Conservation (phyloP, 768 basidiomycete species). For the Filobasidium wieringae region DNA sequence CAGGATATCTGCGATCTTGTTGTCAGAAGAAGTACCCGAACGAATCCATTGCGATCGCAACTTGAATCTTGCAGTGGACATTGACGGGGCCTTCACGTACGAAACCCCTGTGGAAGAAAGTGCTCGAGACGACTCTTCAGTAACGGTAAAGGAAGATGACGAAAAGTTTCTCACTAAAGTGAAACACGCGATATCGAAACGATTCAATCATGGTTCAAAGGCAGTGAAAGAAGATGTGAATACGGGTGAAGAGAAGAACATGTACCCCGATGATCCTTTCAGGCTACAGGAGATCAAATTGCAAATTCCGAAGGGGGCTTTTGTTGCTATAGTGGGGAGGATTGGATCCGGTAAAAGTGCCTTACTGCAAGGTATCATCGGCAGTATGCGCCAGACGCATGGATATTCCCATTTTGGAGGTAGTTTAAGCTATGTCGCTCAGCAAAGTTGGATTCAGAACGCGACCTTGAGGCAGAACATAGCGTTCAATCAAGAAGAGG, state of each 20-base stretch:
- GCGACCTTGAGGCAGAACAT: conserved; percentile 35
- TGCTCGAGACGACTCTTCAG: not conserved
- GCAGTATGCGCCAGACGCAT: conserved; percentile 25
- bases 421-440: conserved; percentile 28
- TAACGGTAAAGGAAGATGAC: not conserved
- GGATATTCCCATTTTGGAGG: conserved; percentile 29
- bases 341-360: conserved; percentile 36
- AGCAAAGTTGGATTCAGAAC: conserved; percentile 37
- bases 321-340: conserved; percentile 32
- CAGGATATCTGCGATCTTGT: conserved; percentile 5
- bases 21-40: conserved; percentile 46
- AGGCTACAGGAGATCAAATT: conserved; percentile 44
- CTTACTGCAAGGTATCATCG: conserved; percentile 27
- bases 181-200: no score
- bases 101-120: conserved; percentile 13
- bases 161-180: not conserved
- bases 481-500: conserved; percentile 20
- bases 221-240: no score
- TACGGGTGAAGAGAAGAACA: no score
- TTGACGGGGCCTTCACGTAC: conserved; percentile 34
- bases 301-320: conserved; percentile 19
- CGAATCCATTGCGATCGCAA: conserved; percentile 44
- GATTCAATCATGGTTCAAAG: no score
- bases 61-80: conserved; percentile 42
- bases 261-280: conserved; percentile 40